Evolutionary conservation across 2,329 filamentous ascomycete species (phyloP), one percentile per base, ranked within the genome.

Genomic region (Colletotrichum brevisporum): DNA sequence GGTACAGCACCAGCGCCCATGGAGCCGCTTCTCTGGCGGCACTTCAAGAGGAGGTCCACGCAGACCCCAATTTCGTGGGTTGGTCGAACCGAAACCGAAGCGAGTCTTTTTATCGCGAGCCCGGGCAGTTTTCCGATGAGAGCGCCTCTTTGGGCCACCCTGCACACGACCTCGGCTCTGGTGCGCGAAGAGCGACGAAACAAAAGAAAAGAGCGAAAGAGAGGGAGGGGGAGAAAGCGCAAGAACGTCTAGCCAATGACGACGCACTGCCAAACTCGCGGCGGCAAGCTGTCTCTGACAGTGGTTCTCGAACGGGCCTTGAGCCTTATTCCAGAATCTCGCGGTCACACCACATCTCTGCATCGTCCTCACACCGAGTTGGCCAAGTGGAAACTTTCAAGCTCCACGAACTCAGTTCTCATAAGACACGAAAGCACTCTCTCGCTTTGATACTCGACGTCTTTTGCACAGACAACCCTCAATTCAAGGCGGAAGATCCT

Each of bases 1-100:
- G 73, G 12, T 81, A 80, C 63, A 75, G 76, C 55, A 52, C 71
- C 24, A 68, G 76, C 55, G 48, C 71, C 24, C 64, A 55, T 15
- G 64, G 69, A 9, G 52, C 24, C 41, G 57, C 65, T 5, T 58
- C 69, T 18, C 57, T 72, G 45, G 69, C 71, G 51, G 65, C 57
- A 18, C 36, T 71, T 76, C 55, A 76, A 78, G 69, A 76, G 71
- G 47, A 72, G 67, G 12, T 62, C 71, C 4, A 54, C 67, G 39
- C 26, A 59, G 72, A 57, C 70, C 71, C 48, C 67, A 71, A 58
- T 74, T 74, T 15, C 62, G 75, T 48, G 59, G 72, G 27, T 54
- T 81, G 54, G 73, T 80, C 45, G 72, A 71, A 43, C 10, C 57
- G 57, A 36, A 59, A 63, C 4, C 55, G 56, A 21, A 67, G 39